Percentiles rank a stretch among this genome's conserved stretches.
Conservation (phyloP, 116 monocot species). For the Posidonia oceanica region DNA sequence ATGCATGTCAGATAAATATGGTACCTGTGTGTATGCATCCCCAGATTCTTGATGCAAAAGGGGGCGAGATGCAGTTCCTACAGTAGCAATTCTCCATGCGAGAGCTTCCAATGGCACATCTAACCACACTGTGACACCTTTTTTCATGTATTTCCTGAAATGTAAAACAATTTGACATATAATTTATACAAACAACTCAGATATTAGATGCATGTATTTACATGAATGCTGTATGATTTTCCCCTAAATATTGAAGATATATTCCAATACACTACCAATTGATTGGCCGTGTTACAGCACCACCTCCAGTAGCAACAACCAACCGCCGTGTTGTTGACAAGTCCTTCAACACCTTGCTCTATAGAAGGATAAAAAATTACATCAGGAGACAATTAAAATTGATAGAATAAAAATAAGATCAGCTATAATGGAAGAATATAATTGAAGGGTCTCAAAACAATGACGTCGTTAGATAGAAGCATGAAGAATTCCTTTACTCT, state of each 20-base stretch:
- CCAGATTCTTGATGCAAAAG: slow-evolving; percentile 82
- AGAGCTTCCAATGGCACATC: slow-evolving; percentile 94
- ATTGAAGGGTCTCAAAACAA: too few species aligned
- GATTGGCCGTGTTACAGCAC: slow-evolving; percentile 72
- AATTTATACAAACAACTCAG: background rate
- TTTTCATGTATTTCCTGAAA: slow-evolving; percentile 84
- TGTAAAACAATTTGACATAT: background rate
- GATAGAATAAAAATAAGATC: too few species aligned
- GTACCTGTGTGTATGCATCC: slow-evolving; percentile 72
- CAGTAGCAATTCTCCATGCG: slow-evolving; percentile 85
- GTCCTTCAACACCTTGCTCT: slow-evolving; percentile 60
- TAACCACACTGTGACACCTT: slow-evolving; percentile 75
- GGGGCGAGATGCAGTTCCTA: slow-evolving; percentile 84
- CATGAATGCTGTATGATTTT: background rate
- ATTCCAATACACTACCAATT: slow-evolving; percentile 47
- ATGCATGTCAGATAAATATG: background rate
- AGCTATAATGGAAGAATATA: too few species aligned
- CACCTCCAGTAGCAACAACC: slow-evolving; percentile 93
- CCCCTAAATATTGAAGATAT: too few species aligned
- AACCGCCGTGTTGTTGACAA: slow-evolving; percentile 54
- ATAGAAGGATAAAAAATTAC: slow-evolving; percentile 1
- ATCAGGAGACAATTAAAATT: background rate
- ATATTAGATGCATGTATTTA: background rate
- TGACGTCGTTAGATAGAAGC: too few species aligned
- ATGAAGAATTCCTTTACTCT: too few species aligned